Conservation (phyloP, 2,329 filamentous ascomycete genomes). For the Talaromyces sp. region DNA sequence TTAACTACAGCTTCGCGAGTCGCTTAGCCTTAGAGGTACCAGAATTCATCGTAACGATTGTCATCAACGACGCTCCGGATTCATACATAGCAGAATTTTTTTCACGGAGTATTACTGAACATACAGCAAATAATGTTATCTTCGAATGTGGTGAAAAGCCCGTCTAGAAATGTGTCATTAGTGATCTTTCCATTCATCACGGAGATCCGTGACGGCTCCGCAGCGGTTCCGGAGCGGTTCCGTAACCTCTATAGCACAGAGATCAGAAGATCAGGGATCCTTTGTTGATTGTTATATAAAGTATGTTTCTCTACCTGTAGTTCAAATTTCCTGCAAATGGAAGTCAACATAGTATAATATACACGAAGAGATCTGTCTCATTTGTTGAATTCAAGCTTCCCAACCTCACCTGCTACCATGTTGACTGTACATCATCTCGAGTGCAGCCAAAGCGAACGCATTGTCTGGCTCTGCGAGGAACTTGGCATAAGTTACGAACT, state of each 20-base stretch:
- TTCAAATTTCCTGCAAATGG: background rate
- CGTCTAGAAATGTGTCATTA: background rate
- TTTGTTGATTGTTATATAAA: background rate
- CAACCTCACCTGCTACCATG: background rate
- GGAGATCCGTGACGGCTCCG: background rate
- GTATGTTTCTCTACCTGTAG: background rate
- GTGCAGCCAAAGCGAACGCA: conserved; percentile 60
- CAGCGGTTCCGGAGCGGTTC: background rate
- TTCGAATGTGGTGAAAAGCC: background rate
- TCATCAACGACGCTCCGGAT: background rate
- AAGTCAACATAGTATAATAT: background rate
- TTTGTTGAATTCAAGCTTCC: background rate
- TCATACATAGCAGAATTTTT: background rate
- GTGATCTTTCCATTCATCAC: background rate
- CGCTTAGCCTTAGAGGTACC: background rate
- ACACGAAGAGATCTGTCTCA: background rate
- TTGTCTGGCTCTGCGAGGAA: conserved; percentile 64
- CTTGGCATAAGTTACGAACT: conserved; percentile 55
- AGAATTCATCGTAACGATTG: background rate
- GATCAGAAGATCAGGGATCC: background rate
- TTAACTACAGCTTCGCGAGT: background rate
- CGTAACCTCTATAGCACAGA: background rate
- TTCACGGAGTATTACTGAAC: background rate
- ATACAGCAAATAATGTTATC: background rate
- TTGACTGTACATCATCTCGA: conserved; percentile 51